Conservation (phyloP, 306 rosid species). For the Dryas alaskensis region DNA sequence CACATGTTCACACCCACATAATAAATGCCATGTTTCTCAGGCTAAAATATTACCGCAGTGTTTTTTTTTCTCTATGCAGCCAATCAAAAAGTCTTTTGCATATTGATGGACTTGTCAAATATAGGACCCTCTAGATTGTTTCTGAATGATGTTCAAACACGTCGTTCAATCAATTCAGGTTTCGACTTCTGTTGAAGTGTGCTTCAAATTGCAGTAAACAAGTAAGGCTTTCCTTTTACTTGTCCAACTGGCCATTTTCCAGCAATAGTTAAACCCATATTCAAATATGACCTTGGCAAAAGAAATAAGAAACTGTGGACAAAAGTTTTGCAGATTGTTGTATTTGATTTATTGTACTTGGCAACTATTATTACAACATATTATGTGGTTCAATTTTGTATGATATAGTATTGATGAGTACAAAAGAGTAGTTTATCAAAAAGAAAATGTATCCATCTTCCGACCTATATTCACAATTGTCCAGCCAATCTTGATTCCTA, state of each 20-base stretch:
- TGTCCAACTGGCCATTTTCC: background rate
- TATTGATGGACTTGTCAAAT: background rate
- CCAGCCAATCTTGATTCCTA: background rate
- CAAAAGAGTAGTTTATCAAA: background rate
- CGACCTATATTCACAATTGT: constrained; percentile 39
- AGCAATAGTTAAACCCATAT: background rate
- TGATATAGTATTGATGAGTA: background rate
- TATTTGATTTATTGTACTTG: background rate
- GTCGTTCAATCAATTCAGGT: background rate
- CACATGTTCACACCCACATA: background rate
- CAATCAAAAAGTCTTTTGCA: background rate
- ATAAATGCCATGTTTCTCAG: background rate
- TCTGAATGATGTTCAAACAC: constrained; percentile 4
- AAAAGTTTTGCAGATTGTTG: background rate
- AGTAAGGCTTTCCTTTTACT: background rate
- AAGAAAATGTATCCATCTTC: background rate
- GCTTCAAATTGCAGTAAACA: background rate
- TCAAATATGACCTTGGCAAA: background rate
- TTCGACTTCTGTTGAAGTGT: background rate
- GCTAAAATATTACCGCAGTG: background rate
- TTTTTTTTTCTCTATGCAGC: background rate
- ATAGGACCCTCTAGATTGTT: background rate
- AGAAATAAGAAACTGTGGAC: background rate
- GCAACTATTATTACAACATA: background rate
- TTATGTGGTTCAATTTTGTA: background rate